Percentiles rank a stretch among this genome's conserved stretches.
Evolutionary conservation across 2,329 filamentous ascomycete species (phyloP).

Genomic region (Colletotrichum echinochloae): DNA sequence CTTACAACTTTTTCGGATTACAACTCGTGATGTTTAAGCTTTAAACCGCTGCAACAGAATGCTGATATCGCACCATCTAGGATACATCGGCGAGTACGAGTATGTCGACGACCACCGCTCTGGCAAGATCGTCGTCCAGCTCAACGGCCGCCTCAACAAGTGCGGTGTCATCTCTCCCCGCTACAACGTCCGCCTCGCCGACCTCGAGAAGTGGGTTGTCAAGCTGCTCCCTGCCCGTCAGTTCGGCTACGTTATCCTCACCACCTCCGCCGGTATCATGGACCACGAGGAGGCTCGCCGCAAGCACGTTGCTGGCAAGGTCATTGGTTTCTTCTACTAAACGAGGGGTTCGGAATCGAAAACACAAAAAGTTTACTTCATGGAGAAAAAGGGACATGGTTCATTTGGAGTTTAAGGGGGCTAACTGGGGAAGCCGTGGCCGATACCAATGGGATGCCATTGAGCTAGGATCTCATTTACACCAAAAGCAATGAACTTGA

Average conservation of each 20-base stretch:
- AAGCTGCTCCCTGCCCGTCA: conserved; percentile 99
- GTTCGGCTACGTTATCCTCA: conserved; percentile 99
- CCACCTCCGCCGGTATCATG: conserved; percentile 85
- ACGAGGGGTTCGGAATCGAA: conserved; percentile 41
- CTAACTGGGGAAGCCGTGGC: conserved; percentile 50
- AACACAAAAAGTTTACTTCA: conserved; percentile 32
- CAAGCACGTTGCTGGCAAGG: conserved; percentile 95
- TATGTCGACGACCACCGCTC: conserved; percentile 99
- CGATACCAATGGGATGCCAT: conserved; percentile 50
- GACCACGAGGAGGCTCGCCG: conserved; percentile 97
- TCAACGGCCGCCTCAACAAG: conserved; percentile 99
- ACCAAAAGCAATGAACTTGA: conserved; percentile 50
- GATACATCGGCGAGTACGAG: conserved; percentile 98
- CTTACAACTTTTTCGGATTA: conserved; percentile 93
- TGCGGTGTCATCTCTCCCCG: conserved; percentile 98
- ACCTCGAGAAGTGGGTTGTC: conserved; percentile 99
- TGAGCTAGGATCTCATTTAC: conserved; percentile 49
- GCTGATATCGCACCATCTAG: conserved; percentile 70
- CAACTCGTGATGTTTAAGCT: conserved; percentile 83
- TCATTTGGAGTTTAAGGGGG: conserved; percentile 53
- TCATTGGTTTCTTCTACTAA: conserved; percentile 99
- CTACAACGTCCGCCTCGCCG: conserved; percentile 98
- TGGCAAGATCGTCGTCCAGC: conserved; percentile 99
- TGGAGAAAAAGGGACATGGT: conserved; percentile 48
- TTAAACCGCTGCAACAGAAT: conserved; percentile 92